Conservation (phyloP, 805 yeast genomes). For the Naumovozyma dairenensis region DNA sequence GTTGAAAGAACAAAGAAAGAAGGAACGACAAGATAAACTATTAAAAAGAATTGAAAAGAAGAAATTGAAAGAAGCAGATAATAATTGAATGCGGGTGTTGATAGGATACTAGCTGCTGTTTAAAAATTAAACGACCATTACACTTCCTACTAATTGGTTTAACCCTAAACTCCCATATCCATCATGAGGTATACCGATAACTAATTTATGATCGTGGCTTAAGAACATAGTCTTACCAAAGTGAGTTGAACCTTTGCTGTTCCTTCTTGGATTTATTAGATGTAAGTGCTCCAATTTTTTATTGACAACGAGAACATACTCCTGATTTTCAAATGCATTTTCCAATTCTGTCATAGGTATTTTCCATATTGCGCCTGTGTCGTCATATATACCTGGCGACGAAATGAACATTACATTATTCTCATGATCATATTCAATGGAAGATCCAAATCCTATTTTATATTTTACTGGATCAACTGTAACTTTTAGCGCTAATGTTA, state of each 20-base stretch:
- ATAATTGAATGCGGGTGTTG: background rate
- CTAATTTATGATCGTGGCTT: conserved; percentile 19
- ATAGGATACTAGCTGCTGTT: background rate
- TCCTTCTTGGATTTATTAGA: conserved; percentile 9
- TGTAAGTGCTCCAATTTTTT: conserved; percentile 7
- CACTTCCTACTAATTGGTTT: conserved; percentile 27
- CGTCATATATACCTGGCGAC: conserved; percentile 32
- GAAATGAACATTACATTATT: conserved; percentile 28
- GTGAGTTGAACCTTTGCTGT: conserved; percentile 31
- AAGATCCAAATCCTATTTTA: conserved; percentile 30
- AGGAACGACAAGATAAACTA: conserved; percentile 30
- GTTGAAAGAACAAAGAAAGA: conserved; percentile 27
- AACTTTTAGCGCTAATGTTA: conserved; percentile 5
- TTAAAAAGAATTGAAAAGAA: conserved; percentile 18
- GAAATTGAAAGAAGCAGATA: conserved; percentile 1
- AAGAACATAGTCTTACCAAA: conserved; percentile 36
- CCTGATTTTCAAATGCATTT: conserved; percentile 2
- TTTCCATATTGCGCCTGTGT: conserved; percentile 38
- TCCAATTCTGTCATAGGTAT: conserved; percentile 20
- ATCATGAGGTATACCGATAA: conserved; percentile 33
- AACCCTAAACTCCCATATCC: conserved; percentile 28
- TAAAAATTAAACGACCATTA: conserved; percentile 1
- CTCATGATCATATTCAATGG: conserved; percentile 9
- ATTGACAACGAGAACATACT: conserved; percentile 1
- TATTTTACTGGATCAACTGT: conserved; percentile 13